Conservation (phyloP, 1,139 yeast genomes). For the Pichia sp. region DNA sequence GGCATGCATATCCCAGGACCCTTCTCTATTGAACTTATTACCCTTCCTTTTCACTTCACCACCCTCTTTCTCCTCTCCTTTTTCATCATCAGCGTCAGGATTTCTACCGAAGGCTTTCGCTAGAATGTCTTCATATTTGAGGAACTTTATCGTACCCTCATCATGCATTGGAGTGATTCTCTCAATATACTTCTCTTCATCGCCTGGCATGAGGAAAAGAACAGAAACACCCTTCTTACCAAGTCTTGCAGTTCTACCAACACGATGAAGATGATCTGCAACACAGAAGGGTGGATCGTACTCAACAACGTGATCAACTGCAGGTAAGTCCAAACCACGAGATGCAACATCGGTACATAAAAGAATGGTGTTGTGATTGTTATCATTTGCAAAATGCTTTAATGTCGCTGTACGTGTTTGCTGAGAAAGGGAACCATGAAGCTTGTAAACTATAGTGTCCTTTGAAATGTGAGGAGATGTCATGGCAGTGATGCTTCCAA, state of each 20-base stretch:
- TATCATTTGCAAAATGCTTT: slow-evolving; percentile 44
- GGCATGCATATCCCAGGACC: slow-evolving; percentile 87
- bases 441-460: slow-evolving; percentile 48
- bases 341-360: slow-evolving; percentile 93
- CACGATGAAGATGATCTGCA: slow-evolving; percentile 85
- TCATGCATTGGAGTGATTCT: slow-evolving; percentile 53
- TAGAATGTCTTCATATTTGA: slow-evolving; percentile 44
- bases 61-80: slow-evolving; percentile 18
- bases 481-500: slow-evolving; percentile 32
- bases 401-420: slow-evolving; percentile 74
- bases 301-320: slow-evolving; percentile 92
- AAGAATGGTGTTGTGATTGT: slow-evolving; percentile 41
- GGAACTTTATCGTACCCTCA: slow-evolving; percentile 43
- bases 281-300: slow-evolving; percentile 91
- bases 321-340: slow-evolving; percentile 92
- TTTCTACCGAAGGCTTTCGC: slow-evolving; percentile 56
- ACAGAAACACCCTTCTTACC: slow-evolving; percentile 75
- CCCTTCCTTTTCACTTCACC: slow-evolving; percentile 27
- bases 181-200: slow-evolving; percentile 77
- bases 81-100: slow-evolving; percentile 27
- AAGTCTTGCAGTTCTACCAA: slow-evolving; percentile 98
- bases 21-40: slow-evolving; percentile 26
- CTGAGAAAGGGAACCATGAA: slow-evolving; percentile 89
- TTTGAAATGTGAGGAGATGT: slow-evolving; percentile 49
- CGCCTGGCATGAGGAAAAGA: slow-evolving; percentile 77